These are phyloP conservation scores for Stevia rebaudiana DNA, from an alignment of 140 eudicot genomes.

Conservation along the genomic window DNA sequence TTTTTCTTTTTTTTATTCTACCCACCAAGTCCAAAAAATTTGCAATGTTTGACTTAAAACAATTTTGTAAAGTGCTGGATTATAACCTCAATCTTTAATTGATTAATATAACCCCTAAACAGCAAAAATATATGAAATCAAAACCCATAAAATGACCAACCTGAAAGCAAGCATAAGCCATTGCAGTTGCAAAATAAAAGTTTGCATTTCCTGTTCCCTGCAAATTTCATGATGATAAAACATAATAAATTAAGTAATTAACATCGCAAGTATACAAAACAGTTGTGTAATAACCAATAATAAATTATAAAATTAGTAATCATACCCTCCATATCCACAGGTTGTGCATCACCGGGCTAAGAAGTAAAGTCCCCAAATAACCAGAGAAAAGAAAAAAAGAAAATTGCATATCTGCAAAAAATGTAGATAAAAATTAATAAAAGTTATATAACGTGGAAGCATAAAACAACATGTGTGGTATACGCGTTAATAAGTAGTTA, in stretches of 20 bases:
- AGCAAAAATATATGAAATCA: background rate
- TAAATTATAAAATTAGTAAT: background rate
- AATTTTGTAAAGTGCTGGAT: background rate
- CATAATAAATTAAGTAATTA: conserved; percentile 26
- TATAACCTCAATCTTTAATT: background rate
- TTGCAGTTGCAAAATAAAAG: conserved; percentile 93
- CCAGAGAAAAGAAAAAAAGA: conserved; percentile 91
- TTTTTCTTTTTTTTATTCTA: background rate
- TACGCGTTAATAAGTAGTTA: conserved; percentile 14
- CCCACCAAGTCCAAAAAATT: background rate
- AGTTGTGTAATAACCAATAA: background rate
- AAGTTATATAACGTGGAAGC: background rate
- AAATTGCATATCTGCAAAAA: conserved; percentile 77
- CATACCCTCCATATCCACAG: conserved; percentile 99
- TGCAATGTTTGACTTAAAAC: background rate
- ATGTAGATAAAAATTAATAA: conserved; percentile 9
- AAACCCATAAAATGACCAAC: conserved; percentile 30
- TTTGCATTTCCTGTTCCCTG: conserved; percentile 99
- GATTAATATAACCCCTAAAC: background rate
- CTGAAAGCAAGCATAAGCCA: conserved; percentile 98
- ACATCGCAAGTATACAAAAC: background rate
- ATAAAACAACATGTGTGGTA: background rate
- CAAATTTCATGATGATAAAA: conserved; percentile 8
- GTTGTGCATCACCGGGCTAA: conserved; percentile 96
- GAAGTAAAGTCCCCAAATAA: conserved; percentile 78